phyloP scores from a whole-genome alignment of 2,329 filamentous ascomycete genomes.

The Colletotrichum karsti region DNA sequence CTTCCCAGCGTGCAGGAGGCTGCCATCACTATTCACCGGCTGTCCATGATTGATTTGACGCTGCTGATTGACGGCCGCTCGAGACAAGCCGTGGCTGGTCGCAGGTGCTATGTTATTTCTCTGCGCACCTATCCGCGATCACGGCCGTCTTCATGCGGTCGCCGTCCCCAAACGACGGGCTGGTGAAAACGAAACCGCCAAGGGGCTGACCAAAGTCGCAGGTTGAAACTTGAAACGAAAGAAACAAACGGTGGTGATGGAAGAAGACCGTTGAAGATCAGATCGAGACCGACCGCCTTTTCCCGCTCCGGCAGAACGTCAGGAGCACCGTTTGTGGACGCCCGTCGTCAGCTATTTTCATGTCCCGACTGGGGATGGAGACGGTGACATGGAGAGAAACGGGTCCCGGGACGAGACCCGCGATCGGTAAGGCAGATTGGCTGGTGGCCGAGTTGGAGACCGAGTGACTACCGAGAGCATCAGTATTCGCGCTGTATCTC shows the following conservation, averaged over 20 bases:
- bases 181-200: conserved; percentile 20
- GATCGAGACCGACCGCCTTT: background rate
- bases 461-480: background rate
- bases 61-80: background rate
- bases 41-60: background rate
- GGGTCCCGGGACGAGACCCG: background rate
- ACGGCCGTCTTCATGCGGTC: background rate
- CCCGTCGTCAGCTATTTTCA: conserved; percentile 5
- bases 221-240: conserved; percentile 25
- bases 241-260: conserved; percentile 18
- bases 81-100: background rate
- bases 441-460: background rate
- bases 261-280: background rate
- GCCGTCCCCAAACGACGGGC: conserved; percentile 5
- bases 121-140: background rate
- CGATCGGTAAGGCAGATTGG: conserved; percentile 13
- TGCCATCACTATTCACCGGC: background rate
- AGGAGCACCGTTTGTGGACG: conserved; percentile 1
- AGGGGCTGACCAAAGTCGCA: conserved; percentile 16
- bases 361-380: background rate
- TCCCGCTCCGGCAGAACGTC: background rate
- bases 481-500: background rate
- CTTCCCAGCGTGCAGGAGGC: background rate
- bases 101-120: background rate
- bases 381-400: background rate